Evolutionary conservation across 2,329 filamentous ascomycete genomes (phyloP).

Genomic region (Cryphonectria carpinicola): DNA sequence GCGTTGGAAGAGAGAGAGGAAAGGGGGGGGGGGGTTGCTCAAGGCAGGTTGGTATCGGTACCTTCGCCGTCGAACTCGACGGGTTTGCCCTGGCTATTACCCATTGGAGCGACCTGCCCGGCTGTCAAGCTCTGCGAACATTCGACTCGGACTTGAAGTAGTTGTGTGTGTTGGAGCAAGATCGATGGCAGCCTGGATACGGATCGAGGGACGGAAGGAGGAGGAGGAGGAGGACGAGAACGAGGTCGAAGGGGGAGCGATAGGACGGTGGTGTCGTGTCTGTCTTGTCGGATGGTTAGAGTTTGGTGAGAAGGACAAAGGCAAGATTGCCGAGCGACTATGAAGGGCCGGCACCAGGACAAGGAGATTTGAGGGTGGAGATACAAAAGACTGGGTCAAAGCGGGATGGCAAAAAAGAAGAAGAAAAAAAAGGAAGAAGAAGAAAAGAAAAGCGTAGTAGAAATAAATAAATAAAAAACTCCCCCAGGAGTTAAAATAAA

Average conservation of each 20-base stretch:
- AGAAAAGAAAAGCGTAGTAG: not conserved
- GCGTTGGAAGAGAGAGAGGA: not conserved
- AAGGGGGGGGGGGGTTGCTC: not conserved
- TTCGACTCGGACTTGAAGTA: slow-evolving; percentile 14
- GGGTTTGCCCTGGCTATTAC: slow-evolving; percentile 93
- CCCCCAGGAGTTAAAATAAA: too few species aligned
- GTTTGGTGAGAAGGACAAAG: slow-evolving; percentile 2
- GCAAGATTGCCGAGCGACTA: not conserved
- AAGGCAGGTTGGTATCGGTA: slow-evolving; percentile 48
- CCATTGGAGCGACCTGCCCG: slow-evolving; percentile 61
- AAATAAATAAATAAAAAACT: not conserved
- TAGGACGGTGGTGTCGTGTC: slow-evolving; percentile 3
- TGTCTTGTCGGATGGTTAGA: slow-evolving; percentile 5
- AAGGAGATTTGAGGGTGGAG: slow-evolving; percentile 15
- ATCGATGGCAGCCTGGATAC: not conserved
- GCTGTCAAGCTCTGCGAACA: slow-evolving; percentile 25
- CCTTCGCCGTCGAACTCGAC: slow-evolving; percentile 92
- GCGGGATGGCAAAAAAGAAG: not conserved
- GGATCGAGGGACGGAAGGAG: not conserved
- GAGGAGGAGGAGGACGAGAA: not conserved
- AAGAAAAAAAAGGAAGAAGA: not conserved
- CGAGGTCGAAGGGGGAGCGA: not conserved
- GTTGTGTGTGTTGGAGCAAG: not conserved
- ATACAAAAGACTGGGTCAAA: slow-evolving; percentile 10
- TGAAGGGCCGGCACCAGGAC: slow-evolving; percentile 7